A percentile compares a stretch with the other conserved stretches of the same genome.
These are phyloP conservation scores for Ambrosiella cleistominuta DNA, from an alignment of 2,329 filamentous ascomycete genomes.

Conservation along the genomic window DNA sequence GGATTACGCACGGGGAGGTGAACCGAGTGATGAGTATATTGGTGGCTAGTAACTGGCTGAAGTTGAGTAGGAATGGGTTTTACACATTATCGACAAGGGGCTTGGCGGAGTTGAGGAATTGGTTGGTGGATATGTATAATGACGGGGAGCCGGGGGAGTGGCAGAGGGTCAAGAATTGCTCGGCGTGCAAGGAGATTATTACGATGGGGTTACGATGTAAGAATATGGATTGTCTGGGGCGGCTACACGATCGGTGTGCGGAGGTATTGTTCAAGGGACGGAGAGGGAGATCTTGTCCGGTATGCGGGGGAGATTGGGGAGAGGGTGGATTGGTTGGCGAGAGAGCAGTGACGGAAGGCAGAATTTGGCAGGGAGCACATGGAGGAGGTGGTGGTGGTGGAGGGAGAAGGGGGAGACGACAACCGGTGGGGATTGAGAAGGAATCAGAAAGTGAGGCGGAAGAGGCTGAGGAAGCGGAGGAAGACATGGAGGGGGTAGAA, in stretches of 20 bases:
- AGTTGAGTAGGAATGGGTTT: constrained; percentile 52
- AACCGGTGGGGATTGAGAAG: not conserved
- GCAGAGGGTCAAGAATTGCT: constrained; percentile 70
- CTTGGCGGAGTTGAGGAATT: constrained; percentile 68
- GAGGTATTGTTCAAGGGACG: constrained; percentile 55
- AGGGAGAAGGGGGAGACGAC: not conserved
- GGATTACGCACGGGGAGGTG: constrained; percentile 60
- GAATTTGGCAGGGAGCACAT: constrained; percentile 26
- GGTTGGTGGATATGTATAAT: constrained; percentile 83
- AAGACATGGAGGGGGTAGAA: constrained; percentile 13
- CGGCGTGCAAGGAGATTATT: constrained; percentile 76
- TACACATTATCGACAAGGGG: constrained; percentile 62
- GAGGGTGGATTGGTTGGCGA: constrained; percentile 36
- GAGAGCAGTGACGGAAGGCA: constrained; percentile 36
- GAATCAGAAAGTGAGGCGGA: constrained; percentile 18
- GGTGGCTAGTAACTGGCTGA: constrained; percentile 69
- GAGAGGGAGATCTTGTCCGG: constrained; percentile 45
- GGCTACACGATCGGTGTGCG: constrained; percentile 63
- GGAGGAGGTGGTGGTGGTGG: not conserved
- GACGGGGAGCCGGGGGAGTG: constrained; percentile 47
- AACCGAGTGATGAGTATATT: constrained; percentile 53
- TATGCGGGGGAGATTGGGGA: constrained; percentile 34
- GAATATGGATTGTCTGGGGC: constrained; percentile 45
- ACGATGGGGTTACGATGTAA: constrained; percentile 67
- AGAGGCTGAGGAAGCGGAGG: constrained; percentile 15